Conservation (phyloP, 345 rosid species). For the Balakata baccata region DNA sequence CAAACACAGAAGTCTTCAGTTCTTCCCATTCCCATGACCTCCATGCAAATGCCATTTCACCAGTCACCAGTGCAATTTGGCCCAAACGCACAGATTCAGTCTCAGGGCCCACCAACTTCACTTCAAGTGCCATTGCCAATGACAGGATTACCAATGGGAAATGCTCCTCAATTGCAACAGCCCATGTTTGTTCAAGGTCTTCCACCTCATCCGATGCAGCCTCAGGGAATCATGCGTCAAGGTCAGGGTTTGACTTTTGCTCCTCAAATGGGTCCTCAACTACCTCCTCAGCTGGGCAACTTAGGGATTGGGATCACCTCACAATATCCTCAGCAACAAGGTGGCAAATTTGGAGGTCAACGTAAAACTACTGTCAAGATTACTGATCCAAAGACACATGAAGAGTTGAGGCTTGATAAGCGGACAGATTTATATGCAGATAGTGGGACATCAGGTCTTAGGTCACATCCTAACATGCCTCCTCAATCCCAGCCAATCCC, state of each 20-base stretch:
- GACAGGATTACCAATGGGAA: conserved; percentile 61
- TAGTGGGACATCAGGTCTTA: conserved; percentile 48
- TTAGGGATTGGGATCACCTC: conserved; percentile 60
- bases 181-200: conserved; percentile 69
- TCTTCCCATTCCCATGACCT: conserved; percentile 50
- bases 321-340: conserved; percentile 73
- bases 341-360: conserved; percentile 57
- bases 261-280: conserved; percentile 46
- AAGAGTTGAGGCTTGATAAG: conserved; percentile 84
- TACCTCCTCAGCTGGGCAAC: conserved; percentile 46
- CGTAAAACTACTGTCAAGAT: conserved; percentile 78
- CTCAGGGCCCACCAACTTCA: conserved; percentile 57
- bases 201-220: conserved; percentile 59
- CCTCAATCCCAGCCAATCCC: conserved; percentile 62
- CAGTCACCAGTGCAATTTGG: conserved; percentile 70
- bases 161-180: conserved; percentile 62
- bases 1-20: conserved; percentile 60
- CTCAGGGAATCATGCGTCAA: conserved; percentile 86
- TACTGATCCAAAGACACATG: conserved; percentile 91
- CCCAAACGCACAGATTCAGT: conserved; percentile 67
- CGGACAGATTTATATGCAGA: conserved; percentile 57
- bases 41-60: conserved; percentile 70
- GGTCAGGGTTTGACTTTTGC: conserved; percentile 69
- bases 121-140: conserved; percentile 74
- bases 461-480: conserved; percentile 58